A percentile compares a stretch with the other conserved stretches of the same genome.
phyloP scores from a whole-genome alignment of 352 stramenopile species.

The Globisporangium parvum region DNA sequence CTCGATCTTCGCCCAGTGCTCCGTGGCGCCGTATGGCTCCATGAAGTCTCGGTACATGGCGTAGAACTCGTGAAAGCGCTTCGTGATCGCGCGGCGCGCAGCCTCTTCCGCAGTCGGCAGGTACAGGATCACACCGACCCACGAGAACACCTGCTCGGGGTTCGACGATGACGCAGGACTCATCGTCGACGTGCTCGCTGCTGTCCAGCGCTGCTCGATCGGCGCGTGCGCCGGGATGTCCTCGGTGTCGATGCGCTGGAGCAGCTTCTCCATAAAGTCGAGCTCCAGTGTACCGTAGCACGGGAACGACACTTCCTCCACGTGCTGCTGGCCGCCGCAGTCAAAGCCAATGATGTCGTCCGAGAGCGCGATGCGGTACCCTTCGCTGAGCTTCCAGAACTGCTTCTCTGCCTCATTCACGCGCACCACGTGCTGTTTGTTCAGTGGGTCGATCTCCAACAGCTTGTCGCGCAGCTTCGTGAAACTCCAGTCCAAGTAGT shows the following conservation, averaged over 20 bases:
- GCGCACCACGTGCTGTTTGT: conserved; percentile 89
- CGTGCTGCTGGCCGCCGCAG: conserved; percentile 97
- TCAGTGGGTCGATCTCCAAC: conserved; percentile 79
- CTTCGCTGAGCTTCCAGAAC: conserved; percentile 94
- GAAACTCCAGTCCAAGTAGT: conserved; percentile 77
- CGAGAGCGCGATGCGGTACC: conserved; percentile 87
- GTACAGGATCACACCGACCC: conserved; percentile 98
- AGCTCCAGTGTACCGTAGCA: conserved; percentile 80
- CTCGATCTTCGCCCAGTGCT: conserved; percentile 98
- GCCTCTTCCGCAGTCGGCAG: conserved; percentile 70
- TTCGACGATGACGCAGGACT: conserved; percentile 88
- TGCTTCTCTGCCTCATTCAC: conserved; percentile 94
- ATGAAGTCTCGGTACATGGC: conserved; percentile 85
- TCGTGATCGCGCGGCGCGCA: conserved; percentile 72
- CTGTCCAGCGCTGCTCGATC: conserved; percentile 98
- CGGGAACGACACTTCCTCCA: conserved; percentile 96
- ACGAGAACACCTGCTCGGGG: conserved; percentile 81
- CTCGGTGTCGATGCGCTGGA: conserved; percentile 89
- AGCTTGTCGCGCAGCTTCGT: conserved; percentile 83
- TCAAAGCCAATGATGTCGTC: conserved; percentile 98
- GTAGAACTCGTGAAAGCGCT: conserved; percentile 93
- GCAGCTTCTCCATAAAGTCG: conserved; percentile 91
- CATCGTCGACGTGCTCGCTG: conserved; percentile 87
- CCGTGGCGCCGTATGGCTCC: conserved; percentile 81
- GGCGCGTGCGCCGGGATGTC: conserved; percentile 92